Conservation (phyloP, 352 stramenopile species). For the Lagenidium sp. region DNA sequence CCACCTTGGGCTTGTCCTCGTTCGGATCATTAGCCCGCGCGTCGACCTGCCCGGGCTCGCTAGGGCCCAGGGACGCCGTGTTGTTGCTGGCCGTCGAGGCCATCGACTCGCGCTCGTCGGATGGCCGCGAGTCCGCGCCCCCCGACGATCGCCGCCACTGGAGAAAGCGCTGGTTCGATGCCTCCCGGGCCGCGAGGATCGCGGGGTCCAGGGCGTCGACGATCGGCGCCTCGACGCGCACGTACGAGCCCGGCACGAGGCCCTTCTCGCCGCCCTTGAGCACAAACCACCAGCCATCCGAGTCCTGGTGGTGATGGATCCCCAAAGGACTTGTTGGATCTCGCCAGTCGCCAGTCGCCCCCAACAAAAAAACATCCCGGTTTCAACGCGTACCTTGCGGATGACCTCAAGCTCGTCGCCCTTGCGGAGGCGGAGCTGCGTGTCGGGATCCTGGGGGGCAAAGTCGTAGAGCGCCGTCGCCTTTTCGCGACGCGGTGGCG, state of each 20-base stretch:
- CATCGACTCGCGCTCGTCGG: too few relatives aligned
- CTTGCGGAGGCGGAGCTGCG: constrained; percentile 60
- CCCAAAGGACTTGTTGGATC: too few relatives aligned
- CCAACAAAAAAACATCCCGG: too few relatives aligned
- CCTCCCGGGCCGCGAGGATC: constrained; percentile 61
- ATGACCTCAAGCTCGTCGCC: constrained; percentile 68
- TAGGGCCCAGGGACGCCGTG: constrained; percentile 2
- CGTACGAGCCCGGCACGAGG: constrained; percentile 67
- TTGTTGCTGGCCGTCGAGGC: neutral
- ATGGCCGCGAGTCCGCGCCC: neutral
- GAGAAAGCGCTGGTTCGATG: constrained; percentile 67
- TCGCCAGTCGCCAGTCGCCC: too few relatives aligned
- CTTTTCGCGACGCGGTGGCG: constrained; percentile 29
- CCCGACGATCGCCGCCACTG: constrained; percentile 22
- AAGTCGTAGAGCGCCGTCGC: constrained; percentile 73
- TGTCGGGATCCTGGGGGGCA: constrained; percentile 50
- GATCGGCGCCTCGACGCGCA: constrained; percentile 60
- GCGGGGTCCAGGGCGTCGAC: constrained; percentile 37
- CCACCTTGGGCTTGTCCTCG: constrained; percentile 53
- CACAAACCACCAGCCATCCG: constrained; percentile 81
- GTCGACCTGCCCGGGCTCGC: constrained; percentile 20
- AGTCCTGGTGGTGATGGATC: too few relatives aligned
- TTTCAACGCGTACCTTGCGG: too few relatives aligned
- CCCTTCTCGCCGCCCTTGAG: constrained; percentile 68
- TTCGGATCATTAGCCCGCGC: constrained; percentile 39